Evolutionary conservation across 2,329 filamentous ascomycete genomes (phyloP), one percentile per base, ranked within the genome.

Genomic region (Diaporthe sp.): DNA sequence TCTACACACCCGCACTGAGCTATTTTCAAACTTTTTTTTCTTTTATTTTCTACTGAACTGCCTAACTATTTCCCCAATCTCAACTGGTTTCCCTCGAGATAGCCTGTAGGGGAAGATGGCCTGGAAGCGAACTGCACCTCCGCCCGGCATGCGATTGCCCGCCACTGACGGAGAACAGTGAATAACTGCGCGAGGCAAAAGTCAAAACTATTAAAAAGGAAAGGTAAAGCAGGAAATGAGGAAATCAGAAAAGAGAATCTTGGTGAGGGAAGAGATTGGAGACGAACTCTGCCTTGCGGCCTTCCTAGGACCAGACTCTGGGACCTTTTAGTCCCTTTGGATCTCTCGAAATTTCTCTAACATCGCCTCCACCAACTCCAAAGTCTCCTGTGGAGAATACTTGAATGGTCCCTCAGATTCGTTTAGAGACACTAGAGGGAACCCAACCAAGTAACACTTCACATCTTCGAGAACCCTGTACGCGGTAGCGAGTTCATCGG

Each of bases 401-500:
- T 31, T 31, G 31, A 31, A 31, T 31, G 31, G 31, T 31, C 31
- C 31, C 31, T 31, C 31, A 31, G 31, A 4, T 31, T 31, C 31
- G 31, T 31, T 31, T 31, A 6, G 3, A 31, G 31, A 31, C 31
- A 31, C 31, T 31, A 31, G 31, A 31, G 31, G 31, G 31, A 31
- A 31, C 31, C 31, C 31, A 31, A 31, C 31, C 31, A 31, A 28
- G 2, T 4, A 3, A 13, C 58, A 61, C 13, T 20, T 12, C 34
- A 12, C n/a, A 39, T 61, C 58, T 2, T 61, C 13, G 1, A 28
- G 1, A 5, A 15, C 0, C 15, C 4, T 3, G 2, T 28, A 0
- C n/a, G 37, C 15, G 20, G n/a, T 4, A 13, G 8, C 2, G n/a
- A 42, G 5, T 0, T 17, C 3, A 15, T 61, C 22, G 20, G 7